phyloP scores from a whole-genome alignment of 2,329 filamentous ascomycete genomes.

The Verticillium dahliae region DNA sequence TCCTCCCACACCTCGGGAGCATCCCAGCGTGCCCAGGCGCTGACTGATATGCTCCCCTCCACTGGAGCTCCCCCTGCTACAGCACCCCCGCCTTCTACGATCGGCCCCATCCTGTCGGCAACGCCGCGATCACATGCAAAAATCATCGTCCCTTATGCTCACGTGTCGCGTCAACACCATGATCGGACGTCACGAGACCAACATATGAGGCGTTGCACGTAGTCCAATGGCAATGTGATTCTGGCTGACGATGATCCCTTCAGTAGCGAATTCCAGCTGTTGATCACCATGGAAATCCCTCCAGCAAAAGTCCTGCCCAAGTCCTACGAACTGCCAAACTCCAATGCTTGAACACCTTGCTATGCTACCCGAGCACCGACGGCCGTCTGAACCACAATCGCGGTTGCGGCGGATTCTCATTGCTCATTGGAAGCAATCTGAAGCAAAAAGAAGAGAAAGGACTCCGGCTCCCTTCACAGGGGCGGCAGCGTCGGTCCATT shows the following conservation, averaged over 20 bases:
- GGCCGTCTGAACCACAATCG: too few relatives aligned
- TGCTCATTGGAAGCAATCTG: too few relatives aligned
- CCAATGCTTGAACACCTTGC: too few relatives aligned
- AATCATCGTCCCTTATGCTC: background rate
- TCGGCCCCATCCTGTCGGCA: background rate
- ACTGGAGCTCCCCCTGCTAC: background rate
- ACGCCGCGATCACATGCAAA: conserved; percentile 1
- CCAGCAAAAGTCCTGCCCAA: too few relatives aligned
- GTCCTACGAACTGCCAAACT: too few relatives aligned
- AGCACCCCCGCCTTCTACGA: background rate
- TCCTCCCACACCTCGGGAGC: background rate
- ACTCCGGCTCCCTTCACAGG: background rate
- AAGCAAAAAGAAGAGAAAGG: background rate
- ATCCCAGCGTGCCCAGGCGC: background rate
- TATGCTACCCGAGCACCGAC: too few relatives aligned
- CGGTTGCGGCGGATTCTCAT: too few relatives aligned
- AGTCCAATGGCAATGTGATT: too few relatives aligned
- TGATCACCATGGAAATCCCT: too few relatives aligned
- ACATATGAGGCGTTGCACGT: too few relatives aligned
- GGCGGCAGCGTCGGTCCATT: background rate
- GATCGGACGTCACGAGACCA: background rate
- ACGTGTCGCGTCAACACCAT: background rate
- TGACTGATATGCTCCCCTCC: background rate
- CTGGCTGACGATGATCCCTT: too few relatives aligned
- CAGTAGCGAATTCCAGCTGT: too few relatives aligned